phyloP scores from a whole-genome alignment of 148 eudicot genomes.

The Dysphania ambrosioides region DNA sequence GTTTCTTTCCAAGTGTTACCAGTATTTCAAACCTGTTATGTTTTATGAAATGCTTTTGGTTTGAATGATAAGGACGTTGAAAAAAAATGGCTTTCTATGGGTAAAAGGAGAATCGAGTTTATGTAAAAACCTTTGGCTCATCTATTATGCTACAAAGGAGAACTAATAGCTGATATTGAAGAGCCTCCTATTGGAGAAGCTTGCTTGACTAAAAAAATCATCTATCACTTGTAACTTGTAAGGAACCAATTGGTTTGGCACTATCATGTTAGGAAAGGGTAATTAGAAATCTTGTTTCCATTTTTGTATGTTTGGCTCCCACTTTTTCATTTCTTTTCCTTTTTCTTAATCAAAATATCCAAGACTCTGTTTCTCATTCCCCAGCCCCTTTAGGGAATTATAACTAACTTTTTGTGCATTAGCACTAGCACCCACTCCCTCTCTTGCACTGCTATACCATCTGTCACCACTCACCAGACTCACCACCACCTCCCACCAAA shows the following conservation, averaged over 20 bases:
- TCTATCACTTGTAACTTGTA: not conserved
- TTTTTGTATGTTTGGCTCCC: not conserved
- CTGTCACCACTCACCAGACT: no score
- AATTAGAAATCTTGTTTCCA: not conserved
- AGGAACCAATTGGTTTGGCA: not conserved
- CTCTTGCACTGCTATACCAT: no score
- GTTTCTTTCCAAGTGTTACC: not conserved
- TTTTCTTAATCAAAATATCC: no score
- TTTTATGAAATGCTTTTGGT: not conserved
- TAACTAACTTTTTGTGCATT: no score
- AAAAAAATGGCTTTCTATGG: not conserved
- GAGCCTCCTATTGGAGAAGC: not conserved
- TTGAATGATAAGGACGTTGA: not conserved
- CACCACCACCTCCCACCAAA: no score
- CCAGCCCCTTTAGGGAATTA: no score
- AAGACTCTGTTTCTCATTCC: no score
- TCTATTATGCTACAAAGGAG: not conserved
- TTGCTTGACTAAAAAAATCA: not conserved
- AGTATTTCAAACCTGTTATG: not conserved
- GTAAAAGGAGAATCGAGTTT: not conserved
- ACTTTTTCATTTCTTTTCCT: not conserved
- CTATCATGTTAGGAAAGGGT: not conserved
- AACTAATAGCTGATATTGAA: not conserved
- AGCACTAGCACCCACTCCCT: no score
- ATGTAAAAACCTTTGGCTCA: not conserved